Evolutionary conservation across 2,329 filamentous ascomycete genomes (phyloP).

Genomic region (Beauveria bassiana): DNA sequence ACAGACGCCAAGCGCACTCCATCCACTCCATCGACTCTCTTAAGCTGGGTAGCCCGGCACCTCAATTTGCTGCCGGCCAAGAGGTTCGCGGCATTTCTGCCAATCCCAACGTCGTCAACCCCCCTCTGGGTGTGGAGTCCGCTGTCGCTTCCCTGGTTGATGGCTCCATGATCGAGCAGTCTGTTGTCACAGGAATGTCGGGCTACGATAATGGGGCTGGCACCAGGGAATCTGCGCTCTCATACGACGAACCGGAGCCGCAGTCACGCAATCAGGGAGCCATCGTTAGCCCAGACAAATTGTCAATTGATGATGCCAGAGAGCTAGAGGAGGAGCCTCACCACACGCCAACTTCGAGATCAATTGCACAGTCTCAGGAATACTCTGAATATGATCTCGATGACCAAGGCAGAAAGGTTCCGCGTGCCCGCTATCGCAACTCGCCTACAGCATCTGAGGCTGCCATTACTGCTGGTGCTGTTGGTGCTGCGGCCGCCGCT

Average conservation of each 20-base stretch:
- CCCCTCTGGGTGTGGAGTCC: slow-evolving; percentile 69
- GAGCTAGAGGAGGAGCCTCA: slow-evolving; percentile 32
- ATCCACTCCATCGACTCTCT: slow-evolving; percentile 26
- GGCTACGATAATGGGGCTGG: slow-evolving; percentile 36
- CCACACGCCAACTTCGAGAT: slow-evolving; percentile 31
- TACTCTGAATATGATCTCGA: slow-evolving; percentile 51
- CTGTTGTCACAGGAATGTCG: slow-evolving; percentile 58
- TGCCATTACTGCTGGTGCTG: slow-evolving; percentile 49
- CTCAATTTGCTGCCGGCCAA: slow-evolving; percentile 55
- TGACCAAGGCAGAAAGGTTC: slow-evolving; percentile 49
- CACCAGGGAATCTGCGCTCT: slow-evolving; percentile 29
- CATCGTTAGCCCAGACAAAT: slow-evolving; percentile 36
- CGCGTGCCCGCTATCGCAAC: slow-evolving; percentile 34
- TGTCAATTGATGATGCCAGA: slow-evolving; percentile 30
- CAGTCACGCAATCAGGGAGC: slow-evolving; percentile 25
- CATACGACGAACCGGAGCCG: slow-evolving; percentile 22
- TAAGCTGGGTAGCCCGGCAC: slow-evolving; percentile 27
- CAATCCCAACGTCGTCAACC: slow-evolving; percentile 71
- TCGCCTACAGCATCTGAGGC: slow-evolving; percentile 51
- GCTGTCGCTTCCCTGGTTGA: slow-evolving; percentile 81
- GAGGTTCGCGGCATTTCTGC: slow-evolving; percentile 63
- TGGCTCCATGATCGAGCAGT: slow-evolving; percentile 61
- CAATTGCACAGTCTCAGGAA: slow-evolving; percentile 35
- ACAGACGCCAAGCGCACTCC: slow-evolving; percentile 26
- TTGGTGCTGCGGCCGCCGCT: slow-evolving; percentile 45